Evolutionary conservation across 805 yeast genomes (phyloP), one percentile per base, ranked within the genome.

Genomic region (Cyberlindnera sargentensis): DNA sequence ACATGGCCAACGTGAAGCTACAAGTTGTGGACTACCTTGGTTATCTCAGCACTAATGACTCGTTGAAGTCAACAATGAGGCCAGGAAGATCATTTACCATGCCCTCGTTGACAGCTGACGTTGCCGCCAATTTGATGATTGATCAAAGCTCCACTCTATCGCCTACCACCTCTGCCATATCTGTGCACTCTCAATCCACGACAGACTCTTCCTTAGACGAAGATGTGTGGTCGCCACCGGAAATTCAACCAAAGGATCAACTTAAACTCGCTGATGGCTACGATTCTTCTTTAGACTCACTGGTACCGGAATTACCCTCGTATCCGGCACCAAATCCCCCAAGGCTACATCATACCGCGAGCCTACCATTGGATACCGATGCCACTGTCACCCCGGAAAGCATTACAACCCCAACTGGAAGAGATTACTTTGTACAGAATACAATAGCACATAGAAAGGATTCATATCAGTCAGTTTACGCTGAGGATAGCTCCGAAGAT

Each of bases 401-500:
- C 8, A 9, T 9, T 28, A 9, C 30, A 7, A 7, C 30, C 9
- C 30, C 30, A 28, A 9, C 6, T 28, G 30, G 30, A 28, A 28
- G 9, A 6, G 30, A 28, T 9, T 28, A 28, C 9, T 28, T 28
- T 28, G 30, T 6, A 28, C 6, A 9, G 9, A 28, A 9, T 7
- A 28, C 30, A 28, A 28, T 46, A 2, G 35, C 49, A 29, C 53
- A 61, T 39, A 56, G 72, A 41, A 67, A 67, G 43, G 68, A 63
- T 40, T 67, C 72, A 2, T 64, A 65, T 41, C 68, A 66, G 43
- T 66, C 71, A 2, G 66, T 67, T 5, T 65, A 67, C 47, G 67
- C 66, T 52, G 53, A 52, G 41, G 64, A 58, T 11, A 54, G 54
- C 6, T 66, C 57, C 6, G 50, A 50, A 4, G 48, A 48, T 39